These are phyloP conservation scores for Anthracocystis setariae DNA, from an alignment of 1,284 basidiomycete species.

Conservation along the genomic window DNA sequence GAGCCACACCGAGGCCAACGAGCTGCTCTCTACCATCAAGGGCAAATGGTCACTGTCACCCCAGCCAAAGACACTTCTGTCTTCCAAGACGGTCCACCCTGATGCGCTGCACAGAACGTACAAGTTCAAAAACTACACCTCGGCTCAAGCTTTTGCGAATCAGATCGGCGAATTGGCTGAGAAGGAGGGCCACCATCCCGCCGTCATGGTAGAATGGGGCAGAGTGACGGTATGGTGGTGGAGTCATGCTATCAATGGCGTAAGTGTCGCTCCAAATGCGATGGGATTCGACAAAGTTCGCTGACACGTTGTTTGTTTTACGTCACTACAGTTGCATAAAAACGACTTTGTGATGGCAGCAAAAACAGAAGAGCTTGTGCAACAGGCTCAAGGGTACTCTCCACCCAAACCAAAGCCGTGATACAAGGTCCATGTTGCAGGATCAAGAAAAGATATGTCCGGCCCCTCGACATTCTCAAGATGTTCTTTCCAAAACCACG, in stretches of 20 bases:
- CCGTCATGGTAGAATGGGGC: constrained; percentile 64
- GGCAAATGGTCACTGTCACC: constrained; percentile 52
- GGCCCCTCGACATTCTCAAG: too few relatives aligned
- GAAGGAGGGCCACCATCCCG: constrained; percentile 61
- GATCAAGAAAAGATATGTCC: too few relatives aligned
- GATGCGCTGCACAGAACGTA: constrained; percentile 56
- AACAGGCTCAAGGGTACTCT: constrained; percentile 51
- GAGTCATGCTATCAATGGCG: constrained; percentile 64
- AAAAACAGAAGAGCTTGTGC: constrained; percentile 60
- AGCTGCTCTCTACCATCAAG: constrained; percentile 30
- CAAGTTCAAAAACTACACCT: constrained; percentile 58
- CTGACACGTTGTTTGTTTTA: not conserved
- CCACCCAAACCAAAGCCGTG: constrained; percentile 31
- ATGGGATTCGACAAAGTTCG: not conserved
- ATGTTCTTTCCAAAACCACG: too few relatives aligned
- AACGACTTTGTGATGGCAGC: constrained; percentile 67
- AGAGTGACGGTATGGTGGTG: constrained; percentile 65
- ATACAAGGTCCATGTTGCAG: too few relatives aligned
- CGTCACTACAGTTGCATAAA: constrained; percentile 53
- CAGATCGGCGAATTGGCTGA: constrained; percentile 57
- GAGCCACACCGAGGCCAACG: constrained; percentile 17
- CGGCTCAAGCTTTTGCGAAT: constrained; percentile 52
- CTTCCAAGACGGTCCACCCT: constrained; percentile 18
- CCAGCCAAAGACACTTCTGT: constrained; percentile 41
- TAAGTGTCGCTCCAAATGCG: constrained; percentile 31